Evolutionary conservation across 352 stramenopile species (phyloP), one percentile per base, ranked within the genome.

Genomic region (Globisporangium viniferum): DNA sequence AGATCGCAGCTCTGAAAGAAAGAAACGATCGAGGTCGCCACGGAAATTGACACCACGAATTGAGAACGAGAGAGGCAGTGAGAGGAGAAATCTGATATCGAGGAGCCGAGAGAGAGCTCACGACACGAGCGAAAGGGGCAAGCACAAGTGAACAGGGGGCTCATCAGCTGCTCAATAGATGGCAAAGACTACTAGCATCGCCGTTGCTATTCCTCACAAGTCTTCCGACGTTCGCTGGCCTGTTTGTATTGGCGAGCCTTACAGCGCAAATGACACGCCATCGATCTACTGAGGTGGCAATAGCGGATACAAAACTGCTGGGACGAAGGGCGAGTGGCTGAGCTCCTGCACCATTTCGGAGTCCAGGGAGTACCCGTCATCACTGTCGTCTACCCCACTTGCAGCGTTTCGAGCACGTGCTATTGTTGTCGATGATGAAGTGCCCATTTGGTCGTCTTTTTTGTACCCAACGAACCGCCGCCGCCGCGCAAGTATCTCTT

Each of bases 231-330:
- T 9, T 49, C 15, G 41, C 18, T 49, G 41, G 15, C 3, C 18
- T 51, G 44, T 7, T n/a, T 51, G 44, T n/a, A 56, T 27, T 31
- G 9, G 29, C n/a, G 10, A 18, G 20, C 20, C 22, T 29, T 31
- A 7, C n/a, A 8, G 9, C 3, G 49, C 49, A 31, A 56, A 56
- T 31, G n/a, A 3, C 1, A 24, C 24, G 5, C 24, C 10, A 20
- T 51, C 5, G 44, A 77, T 79, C 64, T 73, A 67, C 29, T 80
- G 73, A 0, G 79, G 74, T 2, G 86, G 65, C 33, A 67, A 41
- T 9, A 92, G 75, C 10, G 84, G 84, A 66, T 92, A 90, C 59
- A 92, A 48, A 10, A 91, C 76, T 33, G 76, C 79, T 7, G 81
- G 74, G 1, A 84, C 77, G 59, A 91, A 92, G 4, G 58, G 71